Base-by-base conservation (phyloP, 1,284 basidiomycete species). In the Cutaneotrichosporon cavernicola region DNA sequence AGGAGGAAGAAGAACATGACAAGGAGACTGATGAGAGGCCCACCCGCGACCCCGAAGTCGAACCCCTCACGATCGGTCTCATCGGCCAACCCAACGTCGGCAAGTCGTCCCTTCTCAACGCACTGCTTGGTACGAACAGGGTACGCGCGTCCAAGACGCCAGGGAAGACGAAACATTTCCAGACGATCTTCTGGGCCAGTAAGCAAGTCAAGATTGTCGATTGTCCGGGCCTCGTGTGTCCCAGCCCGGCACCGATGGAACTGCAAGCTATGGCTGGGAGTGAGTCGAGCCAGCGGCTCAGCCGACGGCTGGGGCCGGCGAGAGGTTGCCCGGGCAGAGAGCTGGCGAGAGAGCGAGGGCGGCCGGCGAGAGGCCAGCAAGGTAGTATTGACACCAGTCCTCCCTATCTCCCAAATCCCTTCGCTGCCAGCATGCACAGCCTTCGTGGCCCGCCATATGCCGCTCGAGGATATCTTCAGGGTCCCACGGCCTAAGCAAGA, bases 131-230 rank as follows among this genome's bases (percentile, higher is more conserved):
- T 18, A 78, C 83, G 53, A 97, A 98, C 83, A 97, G 95, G 84
- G 96, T 98, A 67, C 96, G 92, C 72, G 96, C 97, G 10, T 98
- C 95, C 2, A 88, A 94, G 0, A 99, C 96, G 0, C 97, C 97
- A 0, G 95, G 97, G 69, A 98, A 99, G 81, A 99, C 97, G 36
- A 99, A 99, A 78, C 97, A 99, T 75, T 94, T 92, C 75, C 92
- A 96, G 78, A 95, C 93, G 0, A 85, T 92, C 57, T 94, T 89
- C 77, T 94, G 89, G 90, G 77, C 76, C 3, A 51, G 38, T 16
- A 91, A 88, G 53, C 81, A 91, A 66, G 85, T 95, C 64, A 88
- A 89, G 56, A 84, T 94, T 32, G 90, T 91, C 40, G 90, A 93
- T 77, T 93, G 91, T 69, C 91, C 91, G 0, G 91, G 91, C 14